Percentiles rank a stretch among this genome's conserved stretches.
These are phyloP conservation scores for Colletotrichum tofieldiae DNA, from an alignment of 2,329 filamentous ascomycete genomes.

Conservation along the genomic window DNA sequence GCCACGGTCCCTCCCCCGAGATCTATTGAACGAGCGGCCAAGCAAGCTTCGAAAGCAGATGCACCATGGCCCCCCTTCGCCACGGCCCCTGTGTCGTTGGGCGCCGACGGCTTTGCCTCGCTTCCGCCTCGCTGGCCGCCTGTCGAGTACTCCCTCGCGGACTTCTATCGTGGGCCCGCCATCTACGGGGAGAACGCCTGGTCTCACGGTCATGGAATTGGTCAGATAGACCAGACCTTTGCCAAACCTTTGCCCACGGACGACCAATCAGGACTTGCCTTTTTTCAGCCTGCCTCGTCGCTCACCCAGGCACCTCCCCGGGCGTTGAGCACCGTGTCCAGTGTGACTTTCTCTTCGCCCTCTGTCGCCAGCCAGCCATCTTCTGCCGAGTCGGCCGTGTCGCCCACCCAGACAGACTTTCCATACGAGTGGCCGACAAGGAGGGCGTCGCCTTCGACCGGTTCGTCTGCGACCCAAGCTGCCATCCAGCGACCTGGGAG, in stretches of 20 bases:
- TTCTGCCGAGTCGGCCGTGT: constrained; percentile 51
- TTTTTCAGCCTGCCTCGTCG: neutral
- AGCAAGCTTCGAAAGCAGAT: constrained; percentile 1
- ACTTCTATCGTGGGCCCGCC: constrained; percentile 20
- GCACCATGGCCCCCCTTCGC: neutral
- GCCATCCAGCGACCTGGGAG: constrained; percentile 38
- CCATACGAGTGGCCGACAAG: constrained; percentile 45
- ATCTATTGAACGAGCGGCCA: neutral
- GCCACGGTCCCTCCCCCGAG: neutral
- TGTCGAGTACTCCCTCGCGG: neutral
- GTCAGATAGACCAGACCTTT: constrained; percentile 2
- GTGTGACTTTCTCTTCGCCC: constrained; percentile 46
- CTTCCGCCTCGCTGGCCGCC: constrained; percentile 34
- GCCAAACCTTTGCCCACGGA: constrained; percentile 1
- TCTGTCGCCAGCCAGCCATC: constrained; percentile 46
- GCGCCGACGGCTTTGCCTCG: constrained; percentile 16
- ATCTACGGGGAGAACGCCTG: constrained; percentile 32
- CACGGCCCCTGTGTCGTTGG: neutral
- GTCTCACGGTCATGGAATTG: constrained; percentile 18
- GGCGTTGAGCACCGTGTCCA: constrained; percentile 49
- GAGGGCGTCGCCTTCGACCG: constrained; percentile 42
- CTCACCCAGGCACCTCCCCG: constrained; percentile 5
- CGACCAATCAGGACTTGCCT: constrained; percentile 6
- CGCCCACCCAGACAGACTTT: constrained; percentile 50
- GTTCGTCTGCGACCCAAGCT: constrained; percentile 44